Evolutionary conservation across 176 grass and related monocot genomes (phyloP).

Genomic region (Zoysia japonica): DNA sequence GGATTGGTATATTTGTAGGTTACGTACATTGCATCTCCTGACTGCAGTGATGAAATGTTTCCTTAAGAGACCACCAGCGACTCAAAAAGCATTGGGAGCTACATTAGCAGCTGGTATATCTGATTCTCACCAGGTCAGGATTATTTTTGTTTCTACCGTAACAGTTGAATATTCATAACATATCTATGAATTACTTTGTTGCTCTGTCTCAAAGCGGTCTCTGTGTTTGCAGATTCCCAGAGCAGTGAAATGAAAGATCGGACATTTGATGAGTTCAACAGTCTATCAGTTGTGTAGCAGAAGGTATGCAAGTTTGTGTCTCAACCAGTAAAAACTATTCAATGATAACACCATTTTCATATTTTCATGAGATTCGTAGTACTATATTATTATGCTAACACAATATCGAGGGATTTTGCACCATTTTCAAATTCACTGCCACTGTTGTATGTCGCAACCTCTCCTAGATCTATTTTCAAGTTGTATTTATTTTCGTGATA

Average conservation of each 20-base stretch:
- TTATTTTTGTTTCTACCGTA: constrained; percentile 15
- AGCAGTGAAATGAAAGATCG: constrained; percentile 96
- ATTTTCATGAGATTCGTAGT: neutral
- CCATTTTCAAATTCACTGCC: neutral
- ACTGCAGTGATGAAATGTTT: constrained; percentile 98
- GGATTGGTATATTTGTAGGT: constrained; percentile 61
- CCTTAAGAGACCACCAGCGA: constrained; percentile 92
- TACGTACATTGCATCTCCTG: constrained; percentile 69
- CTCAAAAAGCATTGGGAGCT: constrained; percentile 85
- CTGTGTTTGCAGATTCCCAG: constrained; percentile 97
- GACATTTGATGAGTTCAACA: constrained; percentile 99
- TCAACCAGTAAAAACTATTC: neutral
- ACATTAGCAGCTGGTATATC: constrained; percentile 81
- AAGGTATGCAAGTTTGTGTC: constrained; percentile 55
- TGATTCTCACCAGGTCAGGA: constrained; percentile 78
- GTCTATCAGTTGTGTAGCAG: constrained; percentile 90
- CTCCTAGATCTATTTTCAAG: neutral
- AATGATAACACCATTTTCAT: neutral
- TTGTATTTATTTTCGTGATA: neutral
- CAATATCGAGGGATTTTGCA: neutral
- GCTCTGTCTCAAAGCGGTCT: constrained; percentile 83
- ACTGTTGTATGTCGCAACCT: neutral
- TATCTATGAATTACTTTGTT: constrained; percentile 16
- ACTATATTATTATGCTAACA: neutral
- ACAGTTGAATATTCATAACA: constrained; percentile 5